Conservation (phyloP, 116 monocot species). For the Thalassia testudinum region DNA sequence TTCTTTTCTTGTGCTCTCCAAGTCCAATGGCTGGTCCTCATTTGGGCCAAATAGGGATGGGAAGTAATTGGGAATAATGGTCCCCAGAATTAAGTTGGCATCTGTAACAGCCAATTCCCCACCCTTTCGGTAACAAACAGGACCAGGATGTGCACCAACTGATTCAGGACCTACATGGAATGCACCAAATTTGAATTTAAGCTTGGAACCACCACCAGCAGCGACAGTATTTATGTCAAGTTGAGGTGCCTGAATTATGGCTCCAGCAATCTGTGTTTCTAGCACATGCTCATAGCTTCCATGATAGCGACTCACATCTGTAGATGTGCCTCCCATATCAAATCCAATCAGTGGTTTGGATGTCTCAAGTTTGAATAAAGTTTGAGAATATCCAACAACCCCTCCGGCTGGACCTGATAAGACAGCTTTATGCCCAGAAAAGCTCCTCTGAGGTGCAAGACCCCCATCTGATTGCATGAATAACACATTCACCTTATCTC, state of each 20-base stretch:
- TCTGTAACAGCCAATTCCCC: slow-evolving; percentile 86
- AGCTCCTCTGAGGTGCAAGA: slow-evolving; percentile 62
- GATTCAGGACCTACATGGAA: slow-evolving; percentile 92
- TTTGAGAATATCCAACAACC: slow-evolving; percentile 92
- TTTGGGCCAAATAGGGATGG: slow-evolving; percentile 87
- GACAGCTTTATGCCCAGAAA: slow-evolving; percentile 89
- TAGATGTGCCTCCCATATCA: slow-evolving; percentile 98
- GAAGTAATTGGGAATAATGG: slow-evolving; percentile 75
- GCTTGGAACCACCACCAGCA: slow-evolving; percentile 93
- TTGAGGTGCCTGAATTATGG: slow-evolving; percentile 92
- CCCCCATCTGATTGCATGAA: slow-evolving; percentile 99
- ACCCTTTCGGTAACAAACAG: slow-evolving; percentile 96
- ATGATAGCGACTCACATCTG: slow-evolving; percentile 83
- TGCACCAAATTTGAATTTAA: slow-evolving; percentile 86
- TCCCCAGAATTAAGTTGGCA: slow-evolving; percentile 82
- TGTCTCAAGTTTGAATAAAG: slow-evolving; percentile 72
- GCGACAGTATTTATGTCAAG: slow-evolving; percentile 95
- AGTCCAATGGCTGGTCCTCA: slow-evolving; percentile 80
- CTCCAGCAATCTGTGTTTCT: slow-evolving; percentile 84
- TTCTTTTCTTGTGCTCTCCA: slow-evolving; percentile 50
- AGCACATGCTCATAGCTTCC: slow-evolving; percentile 87
- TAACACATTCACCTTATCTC: slow-evolving; percentile 64
- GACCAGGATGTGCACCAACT: slow-evolving; percentile 93
- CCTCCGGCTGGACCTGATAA: slow-evolving; percentile 94
- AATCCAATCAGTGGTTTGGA: slow-evolving; percentile 80